Percentiles rank a stretch among this genome's conserved stretches.
These are phyloP conservation scores for Panaeolus cyanescens DNA, from an alignment of 768 basidiomycete species.

Conservation along the genomic window DNA sequence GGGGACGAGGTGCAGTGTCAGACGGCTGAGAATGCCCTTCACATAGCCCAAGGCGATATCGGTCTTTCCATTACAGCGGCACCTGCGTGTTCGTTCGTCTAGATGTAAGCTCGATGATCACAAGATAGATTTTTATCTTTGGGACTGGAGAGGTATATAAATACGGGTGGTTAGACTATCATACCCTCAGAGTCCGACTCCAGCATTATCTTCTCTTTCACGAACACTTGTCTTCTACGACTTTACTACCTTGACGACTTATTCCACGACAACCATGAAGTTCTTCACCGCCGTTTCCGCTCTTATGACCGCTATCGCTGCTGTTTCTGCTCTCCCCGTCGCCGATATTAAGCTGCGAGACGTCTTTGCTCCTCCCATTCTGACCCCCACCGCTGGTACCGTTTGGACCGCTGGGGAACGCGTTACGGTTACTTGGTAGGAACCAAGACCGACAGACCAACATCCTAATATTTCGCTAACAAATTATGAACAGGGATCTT, in stretches of 20 bases:
- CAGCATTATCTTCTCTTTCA: neutral
- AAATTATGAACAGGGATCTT: constrained; percentile 30
- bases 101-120: neutral
- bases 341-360: constrained; percentile 32
- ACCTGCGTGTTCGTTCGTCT: neutral
- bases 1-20: neutral
- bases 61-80: neutral
- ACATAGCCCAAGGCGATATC: neutral
- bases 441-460: neutral
- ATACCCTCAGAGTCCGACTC: neutral
- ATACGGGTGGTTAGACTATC: neutral
- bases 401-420: constrained; percentile 40
- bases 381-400: constrained; percentile 31
- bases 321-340: constrained; percentile 15
- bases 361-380: constrained; percentile 46
- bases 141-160: neutral
- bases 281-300: constrained; percentile 6
- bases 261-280: constrained; percentile 8
- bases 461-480: neutral
- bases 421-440: constrained; percentile 47
- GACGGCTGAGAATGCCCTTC: neutral
- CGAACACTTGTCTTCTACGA: neutral
- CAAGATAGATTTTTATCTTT: neutral
- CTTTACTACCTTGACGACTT: neutral
- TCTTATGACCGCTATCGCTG: constrained; percentile 8